phyloP scores from a whole-genome alignment of 2,329 filamentous ascomycete genomes.

The Fusarium secorum region DNA sequence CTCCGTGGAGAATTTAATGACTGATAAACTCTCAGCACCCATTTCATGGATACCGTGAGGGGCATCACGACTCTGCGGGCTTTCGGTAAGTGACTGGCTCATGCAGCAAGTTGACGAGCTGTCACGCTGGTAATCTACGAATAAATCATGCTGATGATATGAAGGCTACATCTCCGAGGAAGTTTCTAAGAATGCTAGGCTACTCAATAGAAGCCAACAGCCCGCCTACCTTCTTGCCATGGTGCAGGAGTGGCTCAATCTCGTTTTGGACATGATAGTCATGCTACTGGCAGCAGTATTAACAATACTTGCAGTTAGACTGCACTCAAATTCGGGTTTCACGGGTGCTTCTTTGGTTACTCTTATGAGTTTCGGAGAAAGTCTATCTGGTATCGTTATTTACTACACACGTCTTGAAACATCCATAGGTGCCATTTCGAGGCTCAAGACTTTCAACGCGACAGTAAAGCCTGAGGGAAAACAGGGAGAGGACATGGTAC shows the following conservation, averaged over 20 bases:
- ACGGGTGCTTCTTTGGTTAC: conserved; percentile 51
- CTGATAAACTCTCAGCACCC: conserved; percentile 42
- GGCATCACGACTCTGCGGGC: conserved; percentile 64
- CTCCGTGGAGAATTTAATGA: neutral
- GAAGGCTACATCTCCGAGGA: neutral
- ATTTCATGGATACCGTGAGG: conserved; percentile 65
- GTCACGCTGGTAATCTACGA: neutral
- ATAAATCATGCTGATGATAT: neutral
- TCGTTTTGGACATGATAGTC: conserved; percentile 60
- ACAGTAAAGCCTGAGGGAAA: conserved; percentile 36
- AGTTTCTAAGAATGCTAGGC: conserved; percentile 52
- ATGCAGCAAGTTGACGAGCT: conserved; percentile 21
- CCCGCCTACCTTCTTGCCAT: conserved; percentile 65
- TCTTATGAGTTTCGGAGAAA: conserved; percentile 47
- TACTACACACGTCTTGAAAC: conserved; percentile 36
- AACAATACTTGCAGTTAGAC: conserved; percentile 55
- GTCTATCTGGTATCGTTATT: conserved; percentile 23
- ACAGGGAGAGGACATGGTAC: conserved; percentile 26
- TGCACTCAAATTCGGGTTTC: conserved; percentile 48
- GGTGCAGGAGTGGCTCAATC: conserved; percentile 65
- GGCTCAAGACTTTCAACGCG: conserved; percentile 32
- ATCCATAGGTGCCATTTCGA: conserved; percentile 34
- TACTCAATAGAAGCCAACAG: conserved; percentile 63
- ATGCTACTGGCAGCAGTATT: conserved; percentile 57
- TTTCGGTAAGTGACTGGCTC: conserved; percentile 55